Conservation (phyloP, 768 basidiomycete species). For the Nidularia pulvinata region DNA sequence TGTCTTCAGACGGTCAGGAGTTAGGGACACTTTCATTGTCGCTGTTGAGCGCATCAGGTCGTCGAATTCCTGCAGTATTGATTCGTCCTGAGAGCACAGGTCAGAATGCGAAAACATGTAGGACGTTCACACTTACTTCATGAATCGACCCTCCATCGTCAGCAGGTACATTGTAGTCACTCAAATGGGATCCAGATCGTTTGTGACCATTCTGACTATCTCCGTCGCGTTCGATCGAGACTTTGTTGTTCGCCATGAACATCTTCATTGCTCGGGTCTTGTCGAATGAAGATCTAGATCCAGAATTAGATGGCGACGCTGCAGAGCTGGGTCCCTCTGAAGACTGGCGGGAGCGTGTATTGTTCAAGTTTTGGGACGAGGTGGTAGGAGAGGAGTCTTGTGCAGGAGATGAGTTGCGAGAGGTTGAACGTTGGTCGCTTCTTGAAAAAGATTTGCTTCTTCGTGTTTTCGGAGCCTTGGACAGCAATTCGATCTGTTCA, state of each 20-base stretch:
- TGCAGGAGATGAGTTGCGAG: slow-evolving; percentile 45
- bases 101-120: no score
- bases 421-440: slow-evolving; percentile 42
- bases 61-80: slow-evolving; percentile 83
- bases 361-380: slow-evolving; percentile 18
- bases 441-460: slow-evolving; percentile 73
- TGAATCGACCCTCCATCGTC: slow-evolving; percentile 21
- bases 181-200: slow-evolving; percentile 42
- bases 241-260: slow-evolving; percentile 39
- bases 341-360: slow-evolving; percentile 32
- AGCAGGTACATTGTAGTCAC: slow-evolving; percentile 37
- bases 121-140: slow-evolving; percentile 27
- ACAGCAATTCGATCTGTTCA: slow-evolving; percentile 73
- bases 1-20: slow-evolving; percentile 88
- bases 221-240: slow-evolving; percentile 34
- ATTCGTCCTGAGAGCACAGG: slow-evolving; percentile 33
- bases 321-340: slow-evolving; percentile 30
- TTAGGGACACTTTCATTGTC: slow-evolving; percentile 95
- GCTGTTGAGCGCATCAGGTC: slow-evolving; percentile 86
- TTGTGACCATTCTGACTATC: slow-evolving; percentile 48
- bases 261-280: slow-evolving; percentile 63
- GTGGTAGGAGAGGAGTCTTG: slow-evolving; percentile 34
- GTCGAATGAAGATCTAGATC: slow-evolving; percentile 60
- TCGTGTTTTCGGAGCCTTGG: slow-evolving; percentile 53
- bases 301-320: slow-evolving; percentile 17